A percentile compares a stretch with the other conserved stretches of the same genome.
These are phyloP conservation scores for Claviceps pusilla DNA, from an alignment of 2,329 filamentous ascomycete species.

Conservation along the genomic window DNA sequence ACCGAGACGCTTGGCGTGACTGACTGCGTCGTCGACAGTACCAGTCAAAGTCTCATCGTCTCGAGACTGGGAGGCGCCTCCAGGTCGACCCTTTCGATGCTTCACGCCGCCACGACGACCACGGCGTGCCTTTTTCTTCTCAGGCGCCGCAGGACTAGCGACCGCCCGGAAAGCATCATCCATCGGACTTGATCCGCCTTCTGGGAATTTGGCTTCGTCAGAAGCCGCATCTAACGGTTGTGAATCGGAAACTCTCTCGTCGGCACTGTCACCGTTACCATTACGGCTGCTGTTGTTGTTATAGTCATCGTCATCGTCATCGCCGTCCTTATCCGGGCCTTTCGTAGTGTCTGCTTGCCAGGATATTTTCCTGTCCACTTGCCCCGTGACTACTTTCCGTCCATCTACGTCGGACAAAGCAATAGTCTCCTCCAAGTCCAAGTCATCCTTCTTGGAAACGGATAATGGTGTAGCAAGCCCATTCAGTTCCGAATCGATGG, in stretches of 20 bases:
- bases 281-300: neutral
- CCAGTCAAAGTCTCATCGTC: conserved; percentile 29
- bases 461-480: neutral
- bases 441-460: neutral
- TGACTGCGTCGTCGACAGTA: conserved; percentile 47
- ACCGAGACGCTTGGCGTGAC: conserved; percentile 43
- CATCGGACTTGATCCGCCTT: neutral
- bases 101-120: conserved; percentile 59
- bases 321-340: neutral
- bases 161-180: neutral
- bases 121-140: conserved; percentile 55
- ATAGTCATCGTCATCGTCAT: neutral
- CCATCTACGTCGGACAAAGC: neutral
- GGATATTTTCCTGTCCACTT: neutral
- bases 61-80: conserved; percentile 35
- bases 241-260: neutral
- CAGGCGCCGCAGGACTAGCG: neutral
- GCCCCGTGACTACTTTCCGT: neutral
- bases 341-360: neutral
- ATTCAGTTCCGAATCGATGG: neutral
- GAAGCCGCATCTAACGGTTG: neutral
- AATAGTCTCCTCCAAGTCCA: neutral
- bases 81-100: conserved; percentile 43
- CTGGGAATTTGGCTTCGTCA: neutral
- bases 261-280: neutral